A percentile compares a stretch with the other conserved stretches of the same genome.
Conservation (phyloP, 2,329 filamentous ascomycete species). For the Trichoderma brevicompactum region DNA sequence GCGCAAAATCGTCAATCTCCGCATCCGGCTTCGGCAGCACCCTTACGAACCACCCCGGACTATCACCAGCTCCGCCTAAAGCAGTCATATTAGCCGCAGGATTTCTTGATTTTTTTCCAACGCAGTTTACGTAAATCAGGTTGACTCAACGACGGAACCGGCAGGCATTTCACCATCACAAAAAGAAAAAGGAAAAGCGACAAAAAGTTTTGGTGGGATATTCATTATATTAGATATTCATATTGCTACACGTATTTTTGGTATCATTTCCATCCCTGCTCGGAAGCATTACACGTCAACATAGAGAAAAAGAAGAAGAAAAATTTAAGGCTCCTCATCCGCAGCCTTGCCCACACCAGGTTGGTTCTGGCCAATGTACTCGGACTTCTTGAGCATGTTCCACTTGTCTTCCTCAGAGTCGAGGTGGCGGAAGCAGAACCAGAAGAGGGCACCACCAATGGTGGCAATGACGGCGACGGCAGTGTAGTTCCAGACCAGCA, state of each 20-base stretch:
- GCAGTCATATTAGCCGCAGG: background rate
- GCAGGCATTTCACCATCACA: background rate
- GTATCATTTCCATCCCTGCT: conserved; percentile 27
- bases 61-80: background rate
- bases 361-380: conserved; percentile 48
- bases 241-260: conserved; percentile 23
- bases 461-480: conserved; percentile 65
- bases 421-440: conserved; percentile 67
- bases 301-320: background rate
- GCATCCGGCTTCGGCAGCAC: conserved; percentile 23
- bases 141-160: background rate
- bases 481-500: conserved; percentile 74
- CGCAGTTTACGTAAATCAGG: conserved; percentile 6
- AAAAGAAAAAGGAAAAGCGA: background rate
- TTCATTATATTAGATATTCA: conserved; percentile 26
- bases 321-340: conserved; percentile 20
- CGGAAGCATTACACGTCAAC: background rate
- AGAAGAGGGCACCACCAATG: conserved; percentile 67
- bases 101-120: background rate
- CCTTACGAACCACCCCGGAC: conserved; percentile 2
- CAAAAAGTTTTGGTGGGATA: background rate
- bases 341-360: conserved; percentile 39
- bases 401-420: conserved; percentile 70
- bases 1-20: conserved; percentile 9
- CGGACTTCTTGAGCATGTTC: conserved; percentile 61